phyloP scores from a whole-genome alignment of 441 rosid species.

The Pelargonium fulgidum region DNA sequence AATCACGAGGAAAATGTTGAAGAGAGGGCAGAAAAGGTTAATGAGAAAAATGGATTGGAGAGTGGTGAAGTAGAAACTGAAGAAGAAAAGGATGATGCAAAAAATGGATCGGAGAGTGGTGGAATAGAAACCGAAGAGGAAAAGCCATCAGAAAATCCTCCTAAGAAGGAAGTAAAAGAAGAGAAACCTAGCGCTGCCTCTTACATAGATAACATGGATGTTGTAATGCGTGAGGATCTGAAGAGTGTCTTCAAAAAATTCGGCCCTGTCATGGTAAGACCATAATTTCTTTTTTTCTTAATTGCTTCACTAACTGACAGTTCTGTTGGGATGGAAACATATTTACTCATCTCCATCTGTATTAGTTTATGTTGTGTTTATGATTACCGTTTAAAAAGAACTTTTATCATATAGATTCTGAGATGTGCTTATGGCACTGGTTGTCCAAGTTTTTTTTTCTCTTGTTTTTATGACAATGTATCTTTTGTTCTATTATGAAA shows the following conservation, averaged over 20 bases:
- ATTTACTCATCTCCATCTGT: background rate
- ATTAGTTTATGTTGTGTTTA: background rate
- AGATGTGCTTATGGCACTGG: background rate
- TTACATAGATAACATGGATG: conserved; percentile 50
- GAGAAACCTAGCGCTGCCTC: conserved; percentile 37
- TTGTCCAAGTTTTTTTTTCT: background rate
- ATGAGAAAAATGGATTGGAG: conserved; percentile 30
- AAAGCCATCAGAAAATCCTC: conserved; percentile 28
- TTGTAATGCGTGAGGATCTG: conserved; percentile 84
- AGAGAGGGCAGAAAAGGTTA: conserved; percentile 27
- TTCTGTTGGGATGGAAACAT: background rate
- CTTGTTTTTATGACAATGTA: background rate
- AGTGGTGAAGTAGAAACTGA: conserved; percentile 23
- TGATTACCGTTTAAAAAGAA: background rate
- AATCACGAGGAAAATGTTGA: conserved; percentile 15
- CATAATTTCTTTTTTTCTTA: background rate
- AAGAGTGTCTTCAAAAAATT: conserved; percentile 59
- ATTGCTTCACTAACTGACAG: background rate
- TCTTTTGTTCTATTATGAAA: background rate
- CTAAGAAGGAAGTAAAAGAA: conserved; percentile 33
- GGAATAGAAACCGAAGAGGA: conserved; percentile 15
- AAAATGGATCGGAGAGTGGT: too few species aligned
- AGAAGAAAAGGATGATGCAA: conserved; percentile 5
- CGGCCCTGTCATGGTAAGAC: conserved; percentile 74
- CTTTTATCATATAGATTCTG: background rate